Conservation (phyloP, 805 yeast genomes). For the Starmerella sp. region DNA sequence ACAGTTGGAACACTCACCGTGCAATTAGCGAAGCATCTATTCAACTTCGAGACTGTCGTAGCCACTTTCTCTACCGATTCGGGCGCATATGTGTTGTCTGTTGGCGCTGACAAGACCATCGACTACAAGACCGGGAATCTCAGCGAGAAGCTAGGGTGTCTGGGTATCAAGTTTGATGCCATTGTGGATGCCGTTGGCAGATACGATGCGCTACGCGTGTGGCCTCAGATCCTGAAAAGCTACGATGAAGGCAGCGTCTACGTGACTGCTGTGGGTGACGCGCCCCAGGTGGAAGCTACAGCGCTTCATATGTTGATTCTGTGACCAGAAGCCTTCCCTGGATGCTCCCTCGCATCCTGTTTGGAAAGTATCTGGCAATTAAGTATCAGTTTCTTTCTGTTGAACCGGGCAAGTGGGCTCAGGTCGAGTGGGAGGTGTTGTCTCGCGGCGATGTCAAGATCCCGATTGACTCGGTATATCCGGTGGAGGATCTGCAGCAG, state of each 20-base stretch:
- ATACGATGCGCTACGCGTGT: conserved; percentile 36
- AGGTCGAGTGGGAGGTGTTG: conserved; percentile 37
- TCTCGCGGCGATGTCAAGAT: conserved; percentile 36
- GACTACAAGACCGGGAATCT: conserved; percentile 20
- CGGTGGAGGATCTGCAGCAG: conserved; percentile 38
- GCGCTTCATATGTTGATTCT: not conserved
- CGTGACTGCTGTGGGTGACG: not conserved
- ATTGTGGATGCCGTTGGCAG: conserved; percentile 60
- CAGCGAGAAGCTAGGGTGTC: conserved; percentile 1
- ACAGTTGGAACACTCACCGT: conserved; percentile 49
- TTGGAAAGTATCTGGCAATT: conserved; percentile 27
- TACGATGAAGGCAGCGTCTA: not conserved
- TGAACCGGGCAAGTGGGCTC: conserved; percentile 31
- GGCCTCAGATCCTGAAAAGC: conserved; percentile 35
- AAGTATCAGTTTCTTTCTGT: conserved; percentile 21
- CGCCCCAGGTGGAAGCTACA: not conserved
- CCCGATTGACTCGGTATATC: conserved; percentile 43
- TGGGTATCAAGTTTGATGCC: conserved; percentile 37
- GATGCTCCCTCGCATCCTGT: conserved; percentile 22
- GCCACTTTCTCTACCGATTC: conserved; percentile 46
- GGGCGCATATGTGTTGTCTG: conserved; percentile 32
- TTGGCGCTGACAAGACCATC: conserved; percentile 45
- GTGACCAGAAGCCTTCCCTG: conserved; percentile 13
- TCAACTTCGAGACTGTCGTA: conserved; percentile 41
- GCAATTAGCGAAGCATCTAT: conserved; percentile 44